Evolutionary conservation across 169 alveolate species (phyloP), one percentile per base, ranked within the genome.

Genomic region (Theileria orientalis): DNA sequence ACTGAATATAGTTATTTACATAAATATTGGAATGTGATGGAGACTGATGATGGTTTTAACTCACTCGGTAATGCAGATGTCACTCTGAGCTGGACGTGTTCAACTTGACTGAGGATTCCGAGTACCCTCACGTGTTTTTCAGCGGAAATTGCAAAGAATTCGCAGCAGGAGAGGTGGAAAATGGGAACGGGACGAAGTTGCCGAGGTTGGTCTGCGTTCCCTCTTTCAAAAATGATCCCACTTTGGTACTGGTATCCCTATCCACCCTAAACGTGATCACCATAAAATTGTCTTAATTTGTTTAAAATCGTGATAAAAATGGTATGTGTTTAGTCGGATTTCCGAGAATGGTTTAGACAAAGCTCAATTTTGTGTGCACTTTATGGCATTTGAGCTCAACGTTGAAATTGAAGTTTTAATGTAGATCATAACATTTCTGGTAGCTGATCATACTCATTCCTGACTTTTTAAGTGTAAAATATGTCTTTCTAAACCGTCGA

Each of bases 121-220:
- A 82, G 32, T 82, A 5, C 49, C 89, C 89, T 23, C 89, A 82
- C 32, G 84, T 82, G 14, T 44, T 82, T 16, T 74, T 82, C 60
- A 74, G 82, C 61, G 89, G 89, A 7, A 74, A 82, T 62, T 41
- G 68, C 30, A 35, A 54, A 16, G 82, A 82, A 35, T 82, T 16
- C 40, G 84, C 74, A 29, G 35, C 59, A 3, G 73, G 66, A n/a
- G 42, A 13, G 7, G 14, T 69, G 13, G 74, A 69, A 16, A 25
- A 33, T 52, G 35, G 41, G 19, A 51, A 27, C 8, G n/a, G 47
- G 3, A 60, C 66, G 0, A 57, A 51, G 27, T 30, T 47, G 37
- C 87, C 87, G 5, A 29, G 52, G 7, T 51, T 51, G 7, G 64
- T 79, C 23, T 79, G 87, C 56, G 83, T 79, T 42, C 87, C 87